Base-by-base conservation (phyloP, 768 basidiomycete species). In the Gyrodon lividus region DNA sequence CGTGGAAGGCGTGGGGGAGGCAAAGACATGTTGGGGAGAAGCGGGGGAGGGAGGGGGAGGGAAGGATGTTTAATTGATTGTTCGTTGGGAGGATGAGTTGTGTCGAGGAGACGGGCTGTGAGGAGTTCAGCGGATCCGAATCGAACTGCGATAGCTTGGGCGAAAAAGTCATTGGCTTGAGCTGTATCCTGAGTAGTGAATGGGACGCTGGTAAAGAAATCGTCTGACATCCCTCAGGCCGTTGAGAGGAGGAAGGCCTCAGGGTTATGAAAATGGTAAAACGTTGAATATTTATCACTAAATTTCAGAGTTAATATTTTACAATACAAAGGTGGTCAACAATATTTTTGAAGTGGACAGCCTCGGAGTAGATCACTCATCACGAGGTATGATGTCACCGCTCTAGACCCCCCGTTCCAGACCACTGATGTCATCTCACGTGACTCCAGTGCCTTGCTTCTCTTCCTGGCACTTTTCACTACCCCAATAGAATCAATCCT, bases 131-230 rank as follows among this genome's bases (percentile, higher is more conserved):
- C 55, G 8, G 60, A 56, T 28, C 69, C 70, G 52, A 79, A 81
- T 46, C 80, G 69, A 20, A 72, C 61, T 24, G 74, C 71, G 54
- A 85, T 78, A 35, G 82, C 83, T 45, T 76, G 72, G 4, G 83
- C 82, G 61, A 85, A 84, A 34, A 71, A 59, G 61, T 74, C 70
- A 54, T 72, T 67, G 20, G 65, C 5, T 5, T 47, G 24, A 54
- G 57, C 48, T 49, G 53, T 53, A 35, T 55, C 49, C 34, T 50
- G 50, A 28, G 37, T 41, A 51, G 61, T 58, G 28, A 55, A 59
- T 1, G 59, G 55, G 14, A 71, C 72, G 23, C 64, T 70, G 38
- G 64, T 65, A 64, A 78, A 77, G 68, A 77, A 78, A 65, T 78
- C 76, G 59, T 59, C 61, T 35, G 64, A 53, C 66, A 67, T 65